phyloP scores from a whole-genome alignment of 2,329 filamentous ascomycete species.

The Colletotrichum paranaense region DNA sequence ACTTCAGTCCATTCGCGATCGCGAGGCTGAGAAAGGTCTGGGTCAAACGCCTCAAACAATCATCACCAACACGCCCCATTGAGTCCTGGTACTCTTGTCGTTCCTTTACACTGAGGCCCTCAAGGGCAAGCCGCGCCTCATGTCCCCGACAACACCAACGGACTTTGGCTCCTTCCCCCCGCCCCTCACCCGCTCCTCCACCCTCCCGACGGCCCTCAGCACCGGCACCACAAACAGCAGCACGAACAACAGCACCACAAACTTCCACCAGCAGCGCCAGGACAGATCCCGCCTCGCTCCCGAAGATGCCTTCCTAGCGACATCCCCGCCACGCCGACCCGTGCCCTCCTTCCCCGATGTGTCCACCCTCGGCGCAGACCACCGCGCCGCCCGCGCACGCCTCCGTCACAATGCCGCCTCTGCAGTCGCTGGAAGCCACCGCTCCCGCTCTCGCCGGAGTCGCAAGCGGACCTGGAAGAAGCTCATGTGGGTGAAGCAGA shows the following conservation, averaged over 20 bases:
- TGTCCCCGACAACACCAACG: constrained; percentile 34
- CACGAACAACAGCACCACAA: constrained; percentile 3
- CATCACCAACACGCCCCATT: neutral
- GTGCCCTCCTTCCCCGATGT: constrained; percentile 41
- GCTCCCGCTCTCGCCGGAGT: constrained; percentile 73
- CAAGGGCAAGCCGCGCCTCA: constrained; percentile 12
- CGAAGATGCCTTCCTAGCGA: constrained; percentile 81
- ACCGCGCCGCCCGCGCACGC: constrained; percentile 14
- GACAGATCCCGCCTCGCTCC: constrained; percentile 80
- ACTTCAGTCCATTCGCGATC: constrained; percentile 22
- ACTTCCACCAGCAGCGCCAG: constrained; percentile 45
- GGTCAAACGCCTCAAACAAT: neutral
- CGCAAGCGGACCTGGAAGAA: constrained; percentile 90
- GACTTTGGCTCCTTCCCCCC: constrained; percentile 32
- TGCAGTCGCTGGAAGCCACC: constrained; percentile 54
- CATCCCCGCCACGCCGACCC: constrained; percentile 69
- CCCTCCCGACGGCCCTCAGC: constrained; percentile 47
- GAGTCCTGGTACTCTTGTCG: neutral
- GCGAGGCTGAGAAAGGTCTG: constrained; percentile 30
- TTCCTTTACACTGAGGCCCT: neutral
- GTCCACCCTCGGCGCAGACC: constrained; percentile 38
- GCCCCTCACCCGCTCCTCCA: constrained; percentile 52
- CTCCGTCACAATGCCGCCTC: constrained; percentile 37
- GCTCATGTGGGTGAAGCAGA: constrained; percentile 97
- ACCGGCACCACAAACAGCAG: constrained; percentile 9